These are phyloP conservation scores for Boletus rubropictus DNA, from an alignment of 768 basidiomycete genomes.

Conservation along the genomic window DNA sequence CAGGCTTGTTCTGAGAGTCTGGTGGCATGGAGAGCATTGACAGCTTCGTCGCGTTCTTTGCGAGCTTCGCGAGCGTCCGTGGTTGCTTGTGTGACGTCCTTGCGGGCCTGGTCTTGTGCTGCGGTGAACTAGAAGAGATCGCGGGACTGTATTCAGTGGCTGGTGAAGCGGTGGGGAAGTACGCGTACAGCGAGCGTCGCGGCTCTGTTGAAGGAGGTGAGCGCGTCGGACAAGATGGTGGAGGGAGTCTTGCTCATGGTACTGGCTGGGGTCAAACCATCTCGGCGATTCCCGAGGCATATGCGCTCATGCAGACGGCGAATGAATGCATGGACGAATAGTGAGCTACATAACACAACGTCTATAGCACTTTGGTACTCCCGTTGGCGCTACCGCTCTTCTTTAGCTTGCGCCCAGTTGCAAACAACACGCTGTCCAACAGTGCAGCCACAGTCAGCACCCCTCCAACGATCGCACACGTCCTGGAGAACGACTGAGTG, in stretches of 20 bases:
- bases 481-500: constrained; percentile 41
- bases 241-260: constrained; percentile 33
- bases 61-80: constrained; percentile 44
- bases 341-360: constrained; percentile 8
- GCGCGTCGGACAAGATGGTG: constrained; percentile 37
- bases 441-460: constrained; percentile 92
- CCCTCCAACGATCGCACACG: constrained; percentile 96
- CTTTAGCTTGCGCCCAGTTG: constrained; percentile 69
- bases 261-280: constrained; percentile 9
- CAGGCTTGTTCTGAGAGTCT: constrained; percentile 44
- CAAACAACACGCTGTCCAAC: constrained; percentile 82
- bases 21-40: constrained; percentile 41
- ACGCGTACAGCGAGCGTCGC: constrained; percentile 36
- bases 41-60: constrained; percentile 44
- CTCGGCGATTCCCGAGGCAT: constrained; percentile 21
- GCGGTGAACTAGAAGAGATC: constrained; percentile 41
- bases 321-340: constrained; percentile 7
- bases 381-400: constrained; percentile 39
- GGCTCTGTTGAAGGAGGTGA: constrained; percentile 37
- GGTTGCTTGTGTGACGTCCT: constrained; percentile 45
- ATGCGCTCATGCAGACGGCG: too few species aligned
- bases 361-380: constrained; percentile 30
- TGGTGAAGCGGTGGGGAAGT: neutral
- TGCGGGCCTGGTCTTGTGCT: constrained; percentile 50
- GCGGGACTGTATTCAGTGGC: constrained; percentile 1